phyloP scores from a whole-genome alignment of 139 green algal species.

The Marvania coccoides region DNA sequence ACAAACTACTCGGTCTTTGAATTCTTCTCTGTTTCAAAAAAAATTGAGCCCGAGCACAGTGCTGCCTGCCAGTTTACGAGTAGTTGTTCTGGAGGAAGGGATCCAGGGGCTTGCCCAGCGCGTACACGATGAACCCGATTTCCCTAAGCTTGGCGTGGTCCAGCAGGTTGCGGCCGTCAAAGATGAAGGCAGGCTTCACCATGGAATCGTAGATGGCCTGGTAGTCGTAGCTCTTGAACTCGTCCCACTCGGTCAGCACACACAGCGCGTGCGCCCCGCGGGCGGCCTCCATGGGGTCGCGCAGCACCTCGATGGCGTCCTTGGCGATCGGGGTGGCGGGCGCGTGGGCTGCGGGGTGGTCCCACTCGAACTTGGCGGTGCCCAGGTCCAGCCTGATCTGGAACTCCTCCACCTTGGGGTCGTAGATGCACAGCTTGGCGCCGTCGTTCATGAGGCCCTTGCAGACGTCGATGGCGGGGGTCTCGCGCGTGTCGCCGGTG shows the following conservation, averaged over 20 bases:
- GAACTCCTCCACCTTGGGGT: constrained; percentile 79
- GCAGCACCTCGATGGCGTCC: constrained; percentile 40
- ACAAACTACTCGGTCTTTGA: too few species aligned
- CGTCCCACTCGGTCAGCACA: constrained; percentile 98
- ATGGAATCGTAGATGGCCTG: constrained; percentile 76
- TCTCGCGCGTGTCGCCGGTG: constrained; percentile 95
- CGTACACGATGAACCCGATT: constrained; percentile 98
- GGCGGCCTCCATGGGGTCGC: constrained; percentile 53
- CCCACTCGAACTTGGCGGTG: constrained; percentile 86
- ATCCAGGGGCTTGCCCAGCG: constrained; percentile 96
- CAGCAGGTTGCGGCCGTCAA: constrained; percentile 96
- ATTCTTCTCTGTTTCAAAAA: too few species aligned
- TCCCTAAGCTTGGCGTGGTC: constrained; percentile 77
- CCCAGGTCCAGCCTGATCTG: constrained; percentile 82
- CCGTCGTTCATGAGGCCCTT: constrained; percentile 40
- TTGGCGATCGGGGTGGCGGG: constrained; percentile 17
- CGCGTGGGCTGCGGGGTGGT: constrained; percentile 62
- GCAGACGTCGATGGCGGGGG: constrained; percentile 97
- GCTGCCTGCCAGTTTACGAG: too few species aligned
- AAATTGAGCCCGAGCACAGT: too few species aligned
- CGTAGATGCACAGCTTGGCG: constrained; percentile 76
- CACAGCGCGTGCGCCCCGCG: constrained; percentile 77
- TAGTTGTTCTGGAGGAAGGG: constrained; percentile 82
- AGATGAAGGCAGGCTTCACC: constrained; percentile 98
- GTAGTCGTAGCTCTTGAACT: constrained; percentile 87